A percentile compares a stretch with the other conserved stretches of the same genome.
Evolutionary conservation across 148 eudicot genomes (phyloP).

Genomic region (Rhododendron vialii): DNA sequence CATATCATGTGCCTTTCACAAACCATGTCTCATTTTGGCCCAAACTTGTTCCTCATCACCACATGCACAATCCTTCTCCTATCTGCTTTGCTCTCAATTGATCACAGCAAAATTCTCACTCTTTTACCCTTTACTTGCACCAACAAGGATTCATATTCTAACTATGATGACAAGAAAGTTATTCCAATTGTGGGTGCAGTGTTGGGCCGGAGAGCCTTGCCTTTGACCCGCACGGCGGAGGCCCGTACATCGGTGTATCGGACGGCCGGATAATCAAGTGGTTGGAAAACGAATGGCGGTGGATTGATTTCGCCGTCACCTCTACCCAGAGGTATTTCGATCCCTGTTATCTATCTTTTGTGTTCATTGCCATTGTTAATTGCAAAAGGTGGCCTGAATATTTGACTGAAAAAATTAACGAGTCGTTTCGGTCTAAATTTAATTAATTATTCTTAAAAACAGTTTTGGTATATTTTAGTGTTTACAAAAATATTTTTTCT

Average conservation of each 20-base stretch:
- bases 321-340: slow-evolving; percentile 37
- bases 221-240: slow-evolving; percentile 62
- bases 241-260: slow-evolving; percentile 74
- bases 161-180: not conserved
- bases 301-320: slow-evolving; percentile 69
- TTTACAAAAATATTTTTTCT: too few relatives aligned
- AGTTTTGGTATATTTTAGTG: too few relatives aligned
- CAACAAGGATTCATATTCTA: not conserved
- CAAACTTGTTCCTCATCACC: slow-evolving; percentile 22
- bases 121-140: not conserved
- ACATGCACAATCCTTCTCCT: slow-evolving; percentile 23
- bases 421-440: too few relatives aligned
- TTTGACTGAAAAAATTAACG: too few relatives aligned
- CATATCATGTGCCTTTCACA: too few relatives aligned
- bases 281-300: slow-evolving; percentile 29
- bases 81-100: slow-evolving; percentile 18
- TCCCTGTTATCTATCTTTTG: not conserved
- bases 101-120: too few relatives aligned
- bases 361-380: too few relatives aligned
- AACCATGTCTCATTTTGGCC: too few relatives aligned
- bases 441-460: too few relatives aligned
- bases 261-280: slow-evolving; percentile 73
- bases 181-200: slow-evolving; percentile 33
- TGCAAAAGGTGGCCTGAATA: too few relatives aligned
- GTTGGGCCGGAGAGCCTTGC: slow-evolving; percentile 80